Percentiles rank a stretch among this genome's conserved stretches.
phyloP scores from a whole-genome alignment of 306 rosid genomes.

The Prinsepia uniflora region DNA sequence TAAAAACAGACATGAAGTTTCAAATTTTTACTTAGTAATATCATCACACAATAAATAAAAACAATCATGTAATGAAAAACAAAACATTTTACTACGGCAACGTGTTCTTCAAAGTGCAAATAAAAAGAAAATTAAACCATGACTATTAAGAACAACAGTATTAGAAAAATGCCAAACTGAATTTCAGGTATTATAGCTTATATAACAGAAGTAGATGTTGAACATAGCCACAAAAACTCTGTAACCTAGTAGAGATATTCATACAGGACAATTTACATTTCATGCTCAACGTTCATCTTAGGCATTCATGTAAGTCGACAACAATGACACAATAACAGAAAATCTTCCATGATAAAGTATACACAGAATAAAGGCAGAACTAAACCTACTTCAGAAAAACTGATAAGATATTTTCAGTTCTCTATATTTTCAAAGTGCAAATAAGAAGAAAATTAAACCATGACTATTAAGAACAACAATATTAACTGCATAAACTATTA shows the following conservation, averaged over 20 bases:
- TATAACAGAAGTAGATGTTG: not conserved
- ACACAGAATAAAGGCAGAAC: not conserved
- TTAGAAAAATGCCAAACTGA: not conserved
- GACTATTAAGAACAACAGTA: too few relatives aligned
- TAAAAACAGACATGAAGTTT: too few relatives aligned
- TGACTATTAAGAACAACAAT: too few relatives aligned
- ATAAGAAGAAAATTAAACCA: too few relatives aligned
- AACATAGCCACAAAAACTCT: not conserved
- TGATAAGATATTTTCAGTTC: not conserved
- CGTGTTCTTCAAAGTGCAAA: too few relatives aligned
- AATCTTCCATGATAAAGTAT: not conserved
- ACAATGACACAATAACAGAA: not conserved
- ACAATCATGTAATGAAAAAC: too few relatives aligned
- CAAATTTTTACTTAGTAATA: too few relatives aligned
- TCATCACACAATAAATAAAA: too few relatives aligned
- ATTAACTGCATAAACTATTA: too few relatives aligned
- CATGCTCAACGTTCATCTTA: not conserved
- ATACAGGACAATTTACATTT: not conserved
- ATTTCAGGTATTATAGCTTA: not conserved
- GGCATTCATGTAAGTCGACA: not conserved
- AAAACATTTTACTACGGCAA: too few relatives aligned
- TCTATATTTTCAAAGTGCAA: not conserved
- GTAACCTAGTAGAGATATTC: not conserved
- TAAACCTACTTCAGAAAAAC: not conserved
- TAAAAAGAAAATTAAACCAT: too few relatives aligned